Evolutionary conservation across 306 rosid genomes (phyloP), one percentile per base, ranked within the genome.

Genomic region (Cotoneaster glaucophyllus): DNA sequence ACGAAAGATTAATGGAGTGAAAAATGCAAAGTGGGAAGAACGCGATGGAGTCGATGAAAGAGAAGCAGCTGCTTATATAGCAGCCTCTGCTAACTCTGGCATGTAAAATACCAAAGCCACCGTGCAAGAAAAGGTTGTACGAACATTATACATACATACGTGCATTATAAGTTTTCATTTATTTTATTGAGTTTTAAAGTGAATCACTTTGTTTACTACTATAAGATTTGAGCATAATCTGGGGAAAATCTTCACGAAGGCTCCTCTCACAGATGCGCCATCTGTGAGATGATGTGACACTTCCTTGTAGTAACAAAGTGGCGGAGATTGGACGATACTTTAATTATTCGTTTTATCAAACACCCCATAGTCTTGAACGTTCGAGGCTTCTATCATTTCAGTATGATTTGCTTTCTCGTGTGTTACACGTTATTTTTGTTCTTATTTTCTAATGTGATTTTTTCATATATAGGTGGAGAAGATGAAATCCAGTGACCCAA

Each of bases 31-130:
- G 83, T 58, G 89, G 91, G 29, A 87, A 75, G 85, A 83, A 84
- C 59, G 87, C 86, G 18, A 67, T 78, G 53, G 90, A 84, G 81
- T 69, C 72, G 2, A 11, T 63, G 50, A 90, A 88, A 88, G 91
- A 88, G 91, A 94, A 86, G 76, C 87, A 4, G 87, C 90, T 1
- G 89, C 93, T 65, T 90, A 92, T 67, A 72, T 87, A 18, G 88
- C 88, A 10, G 96, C 98, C 34, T 88, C 98, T 10, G 95, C 98
- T 1, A 88, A 53, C 59, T 78, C 90, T 67, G 95, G 98, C 71
- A 79, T 88, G 88, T 93, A 92, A 48, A 94, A 92, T 75, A 87
- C 90, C 80, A 92, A 88, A 64, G 97, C 96, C 78, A 64, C 79
- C 15, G 34, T 85, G 2, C 87, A 90, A 4, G 98, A 94, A 67